Base-by-base conservation (phyloP, 306 rosid species). In the Rosa lucieae region DNA sequence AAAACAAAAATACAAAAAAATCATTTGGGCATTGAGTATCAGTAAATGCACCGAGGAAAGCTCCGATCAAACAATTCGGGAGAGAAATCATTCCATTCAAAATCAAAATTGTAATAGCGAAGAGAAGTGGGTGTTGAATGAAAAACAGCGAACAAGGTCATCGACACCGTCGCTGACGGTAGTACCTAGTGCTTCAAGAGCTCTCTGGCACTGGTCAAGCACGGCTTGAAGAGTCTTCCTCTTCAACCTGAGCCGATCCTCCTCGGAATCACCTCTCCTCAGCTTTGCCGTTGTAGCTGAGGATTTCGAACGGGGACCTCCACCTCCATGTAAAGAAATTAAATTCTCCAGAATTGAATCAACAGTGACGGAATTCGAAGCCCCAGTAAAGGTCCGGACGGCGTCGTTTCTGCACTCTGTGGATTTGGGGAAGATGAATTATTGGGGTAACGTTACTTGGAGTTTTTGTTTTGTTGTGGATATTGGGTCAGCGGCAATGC, bases 151-250 rank as follows among this genome's bases (percentile, higher is more conserved):
- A 32, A 32, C 35, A 32, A 32, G 2, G 35, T 76, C 85, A 0
- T 52, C 82, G 2, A 81, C 85, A 20, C 55, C 88, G 39, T 75
- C 87, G 2, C 35, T 32, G 4, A 51, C 74, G 13, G 52, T 75
- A 29, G 88, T 79, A 46, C 84, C 87, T 20, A 94, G 84, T 78
- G 85, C 84, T 80, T 92, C 95, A 29, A 94, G 91, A 73, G 97
- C 97, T 82, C 89, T 77, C 77, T 94, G 95, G 78, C 97, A 94
- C 95, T 91, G 90, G 81, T 90, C 92, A 12, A 94, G 84, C 52
- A 94, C 93, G 4, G 95, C 74, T 83, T 88, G 87, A 78, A 94
- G 85, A 75, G 97, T 87, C 88, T 84, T 87, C 86, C 87, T 84
- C 87, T 88, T 91, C 67, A 94, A 88, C 17, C 94, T 93, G 77